These are phyloP conservation scores for Scheffersomyces lignicola DNA, from an alignment of 1,139 yeast species.

Conservation along the genomic window DNA sequence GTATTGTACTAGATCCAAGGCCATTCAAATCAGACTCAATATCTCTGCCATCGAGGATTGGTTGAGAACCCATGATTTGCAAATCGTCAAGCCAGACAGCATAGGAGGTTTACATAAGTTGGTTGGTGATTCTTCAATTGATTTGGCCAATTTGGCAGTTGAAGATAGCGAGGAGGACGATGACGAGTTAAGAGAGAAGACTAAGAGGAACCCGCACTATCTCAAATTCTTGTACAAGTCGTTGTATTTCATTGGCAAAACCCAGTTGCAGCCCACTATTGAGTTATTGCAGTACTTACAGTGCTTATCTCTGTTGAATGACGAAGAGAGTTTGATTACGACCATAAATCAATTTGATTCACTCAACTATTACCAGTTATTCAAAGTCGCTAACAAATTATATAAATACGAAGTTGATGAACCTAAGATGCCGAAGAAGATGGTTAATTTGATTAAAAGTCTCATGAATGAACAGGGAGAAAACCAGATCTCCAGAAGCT, in stretches of 20 bases:
- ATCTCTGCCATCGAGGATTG: slow-evolving; percentile 88
- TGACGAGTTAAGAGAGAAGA: slow-evolving; percentile 8
- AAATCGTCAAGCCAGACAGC: slow-evolving; percentile 47
- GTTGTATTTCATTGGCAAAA: slow-evolving; percentile 58
- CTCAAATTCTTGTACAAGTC: slow-evolving; percentile 54
- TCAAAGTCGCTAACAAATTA: slow-evolving; percentile 63
- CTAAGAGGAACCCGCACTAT: slow-evolving; percentile 26
- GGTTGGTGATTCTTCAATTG: slow-evolving; percentile 15
- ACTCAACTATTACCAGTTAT: slow-evolving; percentile 68
- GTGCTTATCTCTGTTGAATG: slow-evolving; percentile 64
- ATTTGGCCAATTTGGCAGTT: slow-evolving; percentile 25
- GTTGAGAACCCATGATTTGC: slow-evolving; percentile 77
- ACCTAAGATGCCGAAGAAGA: slow-evolving; percentile 51
- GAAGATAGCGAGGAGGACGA: slow-evolving; percentile 16
- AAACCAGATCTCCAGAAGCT: slow-evolving; percentile 31
- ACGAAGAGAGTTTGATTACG: slow-evolving; percentile 56
- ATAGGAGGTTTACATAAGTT: slow-evolving; percentile 26
- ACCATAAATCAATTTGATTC: slow-evolving; percentile 58
- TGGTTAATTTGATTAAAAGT: slow-evolving; percentile 36
- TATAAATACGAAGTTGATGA: slow-evolving; percentile 88
- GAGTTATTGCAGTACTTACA: slow-evolving; percentile 91
- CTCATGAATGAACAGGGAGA: slow-evolving; percentile 41
- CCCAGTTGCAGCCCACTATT: slow-evolving; percentile 69
- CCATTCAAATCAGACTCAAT: slow-evolving; percentile 86
- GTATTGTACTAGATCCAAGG: slow-evolving; percentile 77